Evolutionary conservation across 768 basidiomycete genomes (phyloP), one percentile per base, ranked within the genome.

Genomic region (Solioccasus polychromus): DNA sequence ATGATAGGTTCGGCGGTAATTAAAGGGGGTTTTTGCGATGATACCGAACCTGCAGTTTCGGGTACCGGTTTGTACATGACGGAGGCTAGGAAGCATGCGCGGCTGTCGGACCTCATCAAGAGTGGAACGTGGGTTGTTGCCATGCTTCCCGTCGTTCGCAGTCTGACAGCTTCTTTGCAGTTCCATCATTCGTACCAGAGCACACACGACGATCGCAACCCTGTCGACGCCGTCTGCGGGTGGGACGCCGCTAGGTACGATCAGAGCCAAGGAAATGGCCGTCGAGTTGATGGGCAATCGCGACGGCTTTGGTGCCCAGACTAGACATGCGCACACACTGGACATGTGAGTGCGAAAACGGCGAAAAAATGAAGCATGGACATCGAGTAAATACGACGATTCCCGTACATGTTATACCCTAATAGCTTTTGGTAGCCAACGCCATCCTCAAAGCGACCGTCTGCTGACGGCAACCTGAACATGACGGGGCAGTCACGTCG

Each of bases 231-330:
- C 44, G 8, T 42, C 57, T 30, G 10, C 40, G 1, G 40, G 60
- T 11, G 45, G 60, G 8, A 55, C 57, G 36, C 60, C 54, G 15
- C 47, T 85, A 74, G 73, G 70, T 24, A 60, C 82, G 48, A 88
- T 81, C 53, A 85, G 88, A 19, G 78, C 77, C 45, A 77, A 81
- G 53, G 88, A 93, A 78, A 86, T 92, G 50, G 57, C 83, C 63
- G 22, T 28, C 2, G 47, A 51, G 35, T 49, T 54, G 35, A 39
- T 52, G 43, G 39, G 17, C 8, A 22, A 41, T 47, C 38, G 34
- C 3, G 48, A 57, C 8, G 40, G 8, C 14, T 22, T 39, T 1
- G 35, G 43, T 9, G 1, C 36, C 19, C 5, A 29, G 15, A 28
- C 19, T 28, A 24, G 39, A 39, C 40, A 25, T 9, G 8, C 17